Evolutionary conservation across 768 basidiomycete species (phyloP).

Genomic region (Auricularia cornea): DNA sequence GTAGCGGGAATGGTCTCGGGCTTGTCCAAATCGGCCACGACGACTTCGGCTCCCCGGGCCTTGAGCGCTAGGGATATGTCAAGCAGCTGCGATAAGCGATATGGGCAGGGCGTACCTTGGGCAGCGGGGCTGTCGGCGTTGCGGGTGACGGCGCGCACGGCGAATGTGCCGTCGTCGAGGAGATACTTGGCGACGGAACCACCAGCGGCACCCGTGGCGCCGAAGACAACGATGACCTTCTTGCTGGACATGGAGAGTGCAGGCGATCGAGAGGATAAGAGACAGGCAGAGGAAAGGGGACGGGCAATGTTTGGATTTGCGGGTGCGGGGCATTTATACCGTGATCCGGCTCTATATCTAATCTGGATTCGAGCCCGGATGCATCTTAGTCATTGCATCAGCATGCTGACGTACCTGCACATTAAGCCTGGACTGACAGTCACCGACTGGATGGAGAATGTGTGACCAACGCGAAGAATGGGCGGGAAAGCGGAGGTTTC

Average conservation of each 20-base stretch:
- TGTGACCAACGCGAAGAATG: too few species aligned
- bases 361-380: too few species aligned
- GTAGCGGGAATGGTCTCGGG: neutral
- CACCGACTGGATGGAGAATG: too few species aligned
- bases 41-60: slow-evolving; percentile 15
- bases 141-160: slow-evolving; percentile 27
- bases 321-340: too few species aligned
- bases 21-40: slow-evolving; percentile 10
- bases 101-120: slow-evolving; percentile 6
- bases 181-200: slow-evolving; percentile 19
- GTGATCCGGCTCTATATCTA: too few species aligned
- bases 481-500: too few species aligned
- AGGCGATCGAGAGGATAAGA: too few species aligned
- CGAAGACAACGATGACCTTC: slow-evolving; percentile 24
- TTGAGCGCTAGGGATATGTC: slow-evolving; percentile 10
- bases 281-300: too few species aligned
- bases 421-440: too few species aligned
- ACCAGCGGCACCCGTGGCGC: slow-evolving; percentile 32
- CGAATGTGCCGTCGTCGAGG: slow-evolving; percentile 27
- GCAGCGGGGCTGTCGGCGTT: slow-evolving; percentile 20
- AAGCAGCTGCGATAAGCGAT: neutral
- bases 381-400: too few species aligned
- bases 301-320: too few species aligned
- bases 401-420: neutral
- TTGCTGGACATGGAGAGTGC: slow-evolving; percentile 6